phyloP scores from a whole-genome alignment of 202 grass and related monocot genomes.

The Musa balbisiana region DNA sequence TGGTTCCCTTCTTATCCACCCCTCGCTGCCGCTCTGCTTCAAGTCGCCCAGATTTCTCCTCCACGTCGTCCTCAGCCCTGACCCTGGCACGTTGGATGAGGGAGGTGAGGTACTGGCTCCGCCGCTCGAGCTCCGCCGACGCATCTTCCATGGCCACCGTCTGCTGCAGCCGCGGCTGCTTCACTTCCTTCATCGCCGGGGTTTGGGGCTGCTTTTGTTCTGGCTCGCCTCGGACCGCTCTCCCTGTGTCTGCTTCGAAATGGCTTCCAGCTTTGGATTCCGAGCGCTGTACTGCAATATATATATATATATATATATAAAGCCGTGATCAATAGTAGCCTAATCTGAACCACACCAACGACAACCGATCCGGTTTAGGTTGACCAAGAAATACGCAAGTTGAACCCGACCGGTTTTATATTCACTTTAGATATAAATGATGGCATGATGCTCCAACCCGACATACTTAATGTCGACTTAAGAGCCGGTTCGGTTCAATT shows the following conservation, averaged over 20 bases:
- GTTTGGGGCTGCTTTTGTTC: background rate
- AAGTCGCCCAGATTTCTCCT: constrained; percentile 1
- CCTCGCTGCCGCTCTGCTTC: constrained; percentile 28
- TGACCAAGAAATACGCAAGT: too few species aligned
- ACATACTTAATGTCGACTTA: too few species aligned
- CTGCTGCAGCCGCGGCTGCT: constrained; percentile 24
- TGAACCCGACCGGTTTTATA: too few species aligned
- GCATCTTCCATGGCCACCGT: constrained; percentile 20
- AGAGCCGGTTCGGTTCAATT: too few species aligned
- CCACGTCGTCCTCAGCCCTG: constrained; percentile 16
- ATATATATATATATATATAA: too few species aligned
- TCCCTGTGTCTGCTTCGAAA: background rate
- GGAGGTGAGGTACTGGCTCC: constrained; percentile 49
- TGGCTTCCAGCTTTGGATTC: background rate
- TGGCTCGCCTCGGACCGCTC: background rate
- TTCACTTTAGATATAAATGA: too few species aligned
- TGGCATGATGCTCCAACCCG: too few species aligned
- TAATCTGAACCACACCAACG: too few species aligned
- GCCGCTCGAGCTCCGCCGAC: constrained; percentile 49
- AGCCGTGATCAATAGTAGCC: too few species aligned
- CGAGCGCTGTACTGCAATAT: too few species aligned
- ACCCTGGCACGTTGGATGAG: constrained; percentile 50
- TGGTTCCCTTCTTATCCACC: constrained; percentile 33
- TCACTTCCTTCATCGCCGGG: constrained; percentile 27
- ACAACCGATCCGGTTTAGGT: too few species aligned